Evolutionary conservation across 1,139 yeast genomes (phyloP).

Genomic region (Hemisphaericaspora xylanilytica): DNA sequence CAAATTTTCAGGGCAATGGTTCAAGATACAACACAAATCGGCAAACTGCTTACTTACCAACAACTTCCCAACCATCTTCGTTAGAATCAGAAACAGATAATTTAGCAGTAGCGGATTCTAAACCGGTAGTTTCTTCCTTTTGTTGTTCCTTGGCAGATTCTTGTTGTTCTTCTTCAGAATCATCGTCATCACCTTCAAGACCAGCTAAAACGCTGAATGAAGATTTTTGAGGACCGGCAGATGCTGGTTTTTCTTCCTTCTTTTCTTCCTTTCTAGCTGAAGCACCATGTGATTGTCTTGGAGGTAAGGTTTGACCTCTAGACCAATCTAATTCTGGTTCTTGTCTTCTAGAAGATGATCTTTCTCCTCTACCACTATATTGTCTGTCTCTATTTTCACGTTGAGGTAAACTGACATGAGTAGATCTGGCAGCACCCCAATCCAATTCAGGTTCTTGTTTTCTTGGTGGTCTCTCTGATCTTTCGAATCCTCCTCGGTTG

Average conservation of each 20-base stretch:
- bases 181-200: slow-evolving; percentile 52
- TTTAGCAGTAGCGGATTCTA: slow-evolving; percentile 46
- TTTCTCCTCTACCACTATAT: slow-evolving; percentile 15
- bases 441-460: slow-evolving; percentile 26
- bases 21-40: too few species aligned
- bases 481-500: slow-evolving; percentile 19
- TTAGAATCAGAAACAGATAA: slow-evolving; percentile 37
- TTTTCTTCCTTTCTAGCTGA: slow-evolving; percentile 20
- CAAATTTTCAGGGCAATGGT: too few species aligned
- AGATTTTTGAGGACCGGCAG: slow-evolving; percentile 51
- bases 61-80: slow-evolving; percentile 61
- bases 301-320: slow-evolving; percentile 33
- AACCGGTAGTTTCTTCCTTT: slow-evolving; percentile 20
- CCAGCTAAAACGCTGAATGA: slow-evolving; percentile 63
- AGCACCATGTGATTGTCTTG: slow-evolving; percentile 18
- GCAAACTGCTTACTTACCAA: slow-evolving; percentile 37
- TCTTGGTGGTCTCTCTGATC: slow-evolving; percentile 49
- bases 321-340: slow-evolving; percentile 64
- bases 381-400: slow-evolving; percentile 36
- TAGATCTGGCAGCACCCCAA: slow-evolving; percentile 34
- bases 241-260: slow-evolving; percentile 26
- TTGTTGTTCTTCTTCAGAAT: slow-evolving; percentile 46
- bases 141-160: slow-evolving; percentile 13
- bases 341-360: slow-evolving; percentile 39
- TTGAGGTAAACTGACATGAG: slow-evolving; percentile 32